Conservation (phyloP, 2,329 filamentous ascomycete genomes). For the Colletotrichum kahawae region DNA sequence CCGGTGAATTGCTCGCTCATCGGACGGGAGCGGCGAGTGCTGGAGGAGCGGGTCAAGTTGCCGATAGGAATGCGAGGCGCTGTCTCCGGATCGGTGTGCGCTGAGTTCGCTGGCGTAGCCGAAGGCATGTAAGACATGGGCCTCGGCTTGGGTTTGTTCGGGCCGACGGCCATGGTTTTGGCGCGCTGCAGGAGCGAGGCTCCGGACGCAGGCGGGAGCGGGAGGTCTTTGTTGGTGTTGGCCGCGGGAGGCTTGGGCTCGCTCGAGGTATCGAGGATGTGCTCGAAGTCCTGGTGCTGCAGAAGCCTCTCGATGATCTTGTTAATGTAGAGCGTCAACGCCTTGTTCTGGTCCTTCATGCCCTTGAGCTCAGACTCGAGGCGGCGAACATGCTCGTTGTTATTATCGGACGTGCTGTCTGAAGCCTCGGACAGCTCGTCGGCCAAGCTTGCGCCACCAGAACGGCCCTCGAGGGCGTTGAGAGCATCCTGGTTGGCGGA, state of each 20-base stretch:
- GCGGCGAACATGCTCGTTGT: conserved; percentile 66
- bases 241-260: conserved; percentile 35
- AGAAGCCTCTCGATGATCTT: conserved; percentile 97
- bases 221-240: conserved; percentile 83
- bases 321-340: conserved; percentile 96
- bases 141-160: conserved; percentile 50
- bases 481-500: conserved; percentile 69
- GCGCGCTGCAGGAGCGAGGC: conserved; percentile 64
- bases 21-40: conserved; percentile 60
- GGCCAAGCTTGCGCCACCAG: conserved; percentile 67
- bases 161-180: conserved; percentile 62
- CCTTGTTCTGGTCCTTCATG: conserved; percentile 94
- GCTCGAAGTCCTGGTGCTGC: conserved; percentile 93
- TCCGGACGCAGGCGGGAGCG: conserved; percentile 66
- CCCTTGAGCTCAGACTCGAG: conserved; percentile 81
- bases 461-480: conserved; percentile 65
- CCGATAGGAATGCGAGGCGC: conserved; percentile 78
- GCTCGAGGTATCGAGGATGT: conserved; percentile 81
- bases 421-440: conserved; percentile 83
- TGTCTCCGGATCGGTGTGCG: conserved; percentile 71
- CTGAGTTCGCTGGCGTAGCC: conserved; percentile 35
- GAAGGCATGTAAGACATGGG: conserved; percentile 64
- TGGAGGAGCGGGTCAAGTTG: conserved; percentile 57
- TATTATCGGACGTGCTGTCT: conserved; percentile 50
- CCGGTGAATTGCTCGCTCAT: conserved; percentile 68